Evolutionary conservation across 2,329 filamentous ascomycete genomes (phyloP).

Genomic region (Fusarium setosum): DNA sequence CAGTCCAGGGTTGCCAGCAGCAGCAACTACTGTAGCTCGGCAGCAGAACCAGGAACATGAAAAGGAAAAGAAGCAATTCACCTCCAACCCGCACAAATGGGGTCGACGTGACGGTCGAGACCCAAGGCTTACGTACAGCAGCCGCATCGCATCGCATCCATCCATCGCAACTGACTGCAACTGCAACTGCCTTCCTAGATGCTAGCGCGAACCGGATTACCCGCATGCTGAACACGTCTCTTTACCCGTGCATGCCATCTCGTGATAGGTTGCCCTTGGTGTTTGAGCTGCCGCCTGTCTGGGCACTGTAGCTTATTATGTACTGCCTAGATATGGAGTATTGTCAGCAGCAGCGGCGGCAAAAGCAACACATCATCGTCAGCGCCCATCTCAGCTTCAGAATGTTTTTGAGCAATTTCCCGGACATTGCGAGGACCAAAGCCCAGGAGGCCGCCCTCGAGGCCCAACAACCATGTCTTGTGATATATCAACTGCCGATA

Average conservation of each 20-base stretch:
- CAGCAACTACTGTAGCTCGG: constrained; percentile 19
- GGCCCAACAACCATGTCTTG: neutral
- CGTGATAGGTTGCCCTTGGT: constrained; percentile 20
- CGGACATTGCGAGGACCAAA: neutral
- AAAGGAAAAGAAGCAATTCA: constrained; percentile 19
- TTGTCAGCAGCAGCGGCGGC: constrained; percentile 12
- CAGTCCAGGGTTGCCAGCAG: constrained; percentile 33
- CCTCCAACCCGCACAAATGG: constrained; percentile 1
- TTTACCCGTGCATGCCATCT: constrained; percentile 5
- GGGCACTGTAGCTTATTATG: too few relatives aligned
- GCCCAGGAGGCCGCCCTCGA: neutral
- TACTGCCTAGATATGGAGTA: too few relatives aligned
- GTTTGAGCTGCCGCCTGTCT: constrained; percentile 5
- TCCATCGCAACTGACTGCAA: neutral
- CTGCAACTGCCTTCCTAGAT: too few relatives aligned
- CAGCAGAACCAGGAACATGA: neutral
- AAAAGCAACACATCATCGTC: constrained; percentile 20
- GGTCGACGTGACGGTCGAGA: too few relatives aligned
- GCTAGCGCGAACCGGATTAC: constrained; percentile 37
- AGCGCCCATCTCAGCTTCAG: neutral
- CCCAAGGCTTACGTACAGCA: constrained; percentile 17
- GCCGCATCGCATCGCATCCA: constrained; percentile 2
- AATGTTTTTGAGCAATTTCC: neutral
- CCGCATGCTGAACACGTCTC: constrained; percentile 26
- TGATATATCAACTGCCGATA: neutral